phyloP scores from a whole-genome alignment of 2,329 filamentous ascomycete genomes.

The Chaetomiaceae sp. region DNA sequence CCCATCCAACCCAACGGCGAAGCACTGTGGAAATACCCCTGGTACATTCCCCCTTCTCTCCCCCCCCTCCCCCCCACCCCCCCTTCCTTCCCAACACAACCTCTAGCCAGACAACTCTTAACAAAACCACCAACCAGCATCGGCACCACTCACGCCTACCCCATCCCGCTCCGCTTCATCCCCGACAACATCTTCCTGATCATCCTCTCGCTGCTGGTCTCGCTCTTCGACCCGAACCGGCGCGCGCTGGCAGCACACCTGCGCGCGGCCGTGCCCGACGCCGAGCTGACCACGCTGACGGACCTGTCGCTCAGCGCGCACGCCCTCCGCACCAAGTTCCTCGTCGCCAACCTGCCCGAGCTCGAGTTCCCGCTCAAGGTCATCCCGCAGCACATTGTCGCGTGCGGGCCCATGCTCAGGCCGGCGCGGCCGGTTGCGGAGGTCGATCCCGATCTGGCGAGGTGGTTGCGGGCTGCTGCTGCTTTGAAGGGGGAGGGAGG shows the following conservation, averaged over 20 bases:
- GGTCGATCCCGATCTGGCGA: not conserved
- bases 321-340: not conserved
- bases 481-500: not conserved
- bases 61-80: not conserved
- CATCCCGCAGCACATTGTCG: not conserved
- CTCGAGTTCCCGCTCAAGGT: not conserved
- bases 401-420: slow-evolving; percentile 5
- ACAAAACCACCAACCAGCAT: not conserved
- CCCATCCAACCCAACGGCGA: slow-evolving; percentile 4
- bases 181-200: not conserved
- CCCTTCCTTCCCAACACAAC: not conserved
- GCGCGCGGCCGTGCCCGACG: not conserved
- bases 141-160: not conserved
- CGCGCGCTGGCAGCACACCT: not conserved
- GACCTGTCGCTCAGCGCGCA: not conserved
- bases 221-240: not conserved
- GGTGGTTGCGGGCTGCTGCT: not conserved
- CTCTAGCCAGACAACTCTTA: too few relatives aligned
- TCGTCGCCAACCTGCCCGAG: slow-evolving; percentile 2
- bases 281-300: not conserved
- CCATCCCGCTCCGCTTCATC: not conserved
- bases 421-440: not conserved
- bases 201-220: not conserved
- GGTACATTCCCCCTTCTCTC: not conserved
- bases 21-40: slow-evolving; percentile 4